Base-by-base conservation (phyloP, 148 eudicot genomes). In the Cornus kousa region DNA sequence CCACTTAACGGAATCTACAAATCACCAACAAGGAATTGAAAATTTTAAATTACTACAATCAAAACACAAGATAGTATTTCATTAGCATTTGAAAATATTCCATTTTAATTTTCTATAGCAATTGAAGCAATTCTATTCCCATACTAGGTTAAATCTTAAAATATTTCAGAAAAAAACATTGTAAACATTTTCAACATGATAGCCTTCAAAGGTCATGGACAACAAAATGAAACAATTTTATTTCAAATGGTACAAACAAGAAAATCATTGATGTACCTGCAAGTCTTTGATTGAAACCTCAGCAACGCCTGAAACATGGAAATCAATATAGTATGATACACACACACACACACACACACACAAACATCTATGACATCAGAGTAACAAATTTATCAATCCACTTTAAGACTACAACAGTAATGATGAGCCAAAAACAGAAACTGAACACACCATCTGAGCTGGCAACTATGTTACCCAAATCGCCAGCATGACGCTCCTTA, bases 401-500 rank as follows among this genome's bases (percentile, higher is more conserved):
- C 19, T 5, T 10, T 1, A 57, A 43, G 55, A n/a, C 24, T 20
- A 40, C 37, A 70, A 13, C 59, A 43, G 55, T 13, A 19, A 4
- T 11, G 67, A 28, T 28, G 31, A 55, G 37, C 37, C 1, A 4
- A 10, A 1, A 11, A 19, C 12, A 57, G 17, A 7, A n/a, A 22
- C 16, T 19, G 20, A 67, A 35, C 69, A 55, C 60, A 94, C 98
- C 98, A 87, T 95, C 93, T 76, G 81, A 81, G 66, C 86, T 91
- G 24, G 97, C 97, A 87, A 87, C 69, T 71, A 95, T 86, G 88
- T 95, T 95, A n/a, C 98, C 98, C 86, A 95, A 85, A 79, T 95
- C 98, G 86, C 98, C 98, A 12, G 93, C 98, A 72, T 95, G 98
- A 19, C 97, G 89, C 74, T 85, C 90, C 37, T 72, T 43, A 78